Evolutionary conservation across 2,329 filamentous ascomycete genomes (phyloP).

Genomic region (Pseudocercospora fijiensis): DNA sequence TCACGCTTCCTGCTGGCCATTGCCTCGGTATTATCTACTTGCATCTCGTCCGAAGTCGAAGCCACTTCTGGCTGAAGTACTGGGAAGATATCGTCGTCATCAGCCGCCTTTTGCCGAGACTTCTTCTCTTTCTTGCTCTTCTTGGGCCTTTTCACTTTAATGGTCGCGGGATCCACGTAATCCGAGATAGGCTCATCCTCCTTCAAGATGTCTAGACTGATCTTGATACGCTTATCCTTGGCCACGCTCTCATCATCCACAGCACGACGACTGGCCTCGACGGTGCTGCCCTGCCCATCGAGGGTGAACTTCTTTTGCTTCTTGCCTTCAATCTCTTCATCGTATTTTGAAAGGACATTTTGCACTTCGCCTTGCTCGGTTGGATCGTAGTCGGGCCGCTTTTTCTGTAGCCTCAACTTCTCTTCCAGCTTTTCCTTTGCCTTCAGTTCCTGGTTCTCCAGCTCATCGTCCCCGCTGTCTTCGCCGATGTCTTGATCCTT

Average conservation of each 20-base stretch:
- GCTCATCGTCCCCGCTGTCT: slow-evolving; percentile 79
- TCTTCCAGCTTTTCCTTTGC: slow-evolving; percentile 73
- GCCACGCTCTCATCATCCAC: slow-evolving; percentile 51
- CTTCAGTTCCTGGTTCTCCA: slow-evolving; percentile 72
- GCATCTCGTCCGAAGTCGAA: slow-evolving; percentile 62
- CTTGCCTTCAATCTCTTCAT: slow-evolving; percentile 91
- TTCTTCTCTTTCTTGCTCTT: slow-evolving; percentile 72
- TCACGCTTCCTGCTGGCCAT: slow-evolving; percentile 59
- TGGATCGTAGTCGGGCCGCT: slow-evolving; percentile 84
- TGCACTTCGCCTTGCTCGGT: slow-evolving; percentile 66
- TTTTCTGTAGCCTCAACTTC: slow-evolving; percentile 82
- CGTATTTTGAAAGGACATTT: slow-evolving; percentile 82
- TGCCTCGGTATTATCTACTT: slow-evolving; percentile 60
- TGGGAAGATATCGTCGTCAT: slow-evolving; percentile 56
- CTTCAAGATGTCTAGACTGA: slow-evolving; percentile 71
- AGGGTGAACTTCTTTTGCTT: slow-evolving; percentile 84
- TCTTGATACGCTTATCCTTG: slow-evolving; percentile 64
- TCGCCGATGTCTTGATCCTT: slow-evolving; percentile 86
- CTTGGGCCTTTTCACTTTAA: slow-evolving; percentile 93
- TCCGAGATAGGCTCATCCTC: slow-evolving; percentile 73
- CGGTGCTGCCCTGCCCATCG: slow-evolving; percentile 70
- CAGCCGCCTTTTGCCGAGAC: slow-evolving; percentile 66
- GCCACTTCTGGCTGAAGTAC: slow-evolving; percentile 32
- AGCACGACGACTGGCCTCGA: slow-evolving; percentile 57
- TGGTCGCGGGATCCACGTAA: slow-evolving; percentile 79